Evolutionary conservation across 495 filamentous ascomycete species (phyloP).

Genomic region (Penicillium roqueforti): DNA sequence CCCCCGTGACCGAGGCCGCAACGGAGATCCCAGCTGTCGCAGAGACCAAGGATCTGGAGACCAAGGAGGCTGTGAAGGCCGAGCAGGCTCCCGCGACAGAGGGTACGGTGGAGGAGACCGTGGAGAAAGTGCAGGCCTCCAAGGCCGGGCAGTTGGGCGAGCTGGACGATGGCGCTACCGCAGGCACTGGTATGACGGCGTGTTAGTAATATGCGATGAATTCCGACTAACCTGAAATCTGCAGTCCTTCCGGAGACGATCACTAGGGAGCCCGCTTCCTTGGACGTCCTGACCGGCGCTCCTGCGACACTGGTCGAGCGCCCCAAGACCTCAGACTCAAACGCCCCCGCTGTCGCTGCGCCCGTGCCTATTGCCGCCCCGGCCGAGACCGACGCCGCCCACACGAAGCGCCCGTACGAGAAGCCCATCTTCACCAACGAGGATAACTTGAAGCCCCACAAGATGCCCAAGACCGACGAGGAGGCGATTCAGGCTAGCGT

Average conservation of each 20-base stretch:
- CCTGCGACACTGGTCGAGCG: conserved; percentile 27
- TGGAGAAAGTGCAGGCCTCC: conserved; percentile 30
- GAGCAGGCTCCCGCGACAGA: conserved; percentile 18
- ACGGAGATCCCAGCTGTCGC: conserved; percentile 16
- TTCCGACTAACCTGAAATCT: background rate
- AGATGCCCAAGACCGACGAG: conserved; percentile 32
- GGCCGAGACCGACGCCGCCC: conserved; percentile 21
- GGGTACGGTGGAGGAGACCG: conserved; percentile 17
- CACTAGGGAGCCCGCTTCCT: conserved; percentile 18
- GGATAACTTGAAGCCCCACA: conserved; percentile 25
- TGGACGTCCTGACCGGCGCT: conserved; percentile 6
- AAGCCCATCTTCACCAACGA: conserved; percentile 32
- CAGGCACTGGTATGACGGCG: conserved; percentile 17
- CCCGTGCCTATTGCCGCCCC: conserved; percentile 7
- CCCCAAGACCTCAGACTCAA: conserved; percentile 25
- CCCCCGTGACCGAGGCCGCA: conserved; percentile 12
- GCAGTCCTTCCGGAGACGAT: conserved; percentile 26
- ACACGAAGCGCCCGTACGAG: conserved; percentile 30
- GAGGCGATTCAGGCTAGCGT: conserved; percentile 18
- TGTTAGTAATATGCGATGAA: conserved; percentile 3
- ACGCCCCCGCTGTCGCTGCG: background rate
- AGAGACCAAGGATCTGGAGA: conserved; percentile 13
- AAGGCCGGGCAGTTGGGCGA: conserved; percentile 20
- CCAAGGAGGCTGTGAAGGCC: conserved; percentile 15
- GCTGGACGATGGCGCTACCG: conserved; percentile 14